These are phyloP conservation scores for Penicillium sp. DNA, from an alignment of 2,329 filamentous ascomycete genomes.

Conservation along the genomic window DNA sequence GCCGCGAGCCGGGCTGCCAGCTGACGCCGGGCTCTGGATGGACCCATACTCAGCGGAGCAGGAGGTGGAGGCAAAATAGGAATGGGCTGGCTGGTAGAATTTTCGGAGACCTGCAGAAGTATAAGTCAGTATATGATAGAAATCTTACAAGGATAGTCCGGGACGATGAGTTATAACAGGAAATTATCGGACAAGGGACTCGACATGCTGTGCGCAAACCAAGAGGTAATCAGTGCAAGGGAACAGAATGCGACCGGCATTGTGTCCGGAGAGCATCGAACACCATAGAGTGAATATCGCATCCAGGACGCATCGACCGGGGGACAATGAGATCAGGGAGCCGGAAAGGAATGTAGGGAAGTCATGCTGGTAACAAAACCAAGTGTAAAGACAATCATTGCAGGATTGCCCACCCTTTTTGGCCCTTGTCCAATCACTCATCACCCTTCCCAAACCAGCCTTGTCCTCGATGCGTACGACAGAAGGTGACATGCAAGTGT, in stretches of 20 bases:
- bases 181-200: constrained; percentile 6
- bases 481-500: constrained; percentile 6
- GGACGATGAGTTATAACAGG: neutral
- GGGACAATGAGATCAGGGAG: neutral
- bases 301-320: neutral
- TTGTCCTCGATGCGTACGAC: neutral
- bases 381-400: neutral
- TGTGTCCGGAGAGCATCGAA: neutral
- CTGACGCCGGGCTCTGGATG: constrained; percentile 82
- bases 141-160: neutral
- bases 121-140: constrained; percentile 15
- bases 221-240: neutral
- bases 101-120: constrained; percentile 29
- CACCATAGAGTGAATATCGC: neutral
- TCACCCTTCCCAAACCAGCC: neutral
- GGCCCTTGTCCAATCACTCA: neutral
- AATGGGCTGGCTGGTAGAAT: constrained; percentile 44
- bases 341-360: neutral
- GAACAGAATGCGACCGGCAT: neutral
- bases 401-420: neutral
- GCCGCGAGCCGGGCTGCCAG: constrained; percentile 84
- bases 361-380: neutral
- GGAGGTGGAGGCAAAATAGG: constrained; percentile 59
- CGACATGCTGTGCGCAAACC: neutral
- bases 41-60: constrained; percentile 79